Percentiles rank a stretch among this genome's conserved stretches.
Evolutionary conservation across 2,329 filamentous ascomycete genomes (phyloP).

Genomic region (Westerdykella aurantiaca): DNA sequence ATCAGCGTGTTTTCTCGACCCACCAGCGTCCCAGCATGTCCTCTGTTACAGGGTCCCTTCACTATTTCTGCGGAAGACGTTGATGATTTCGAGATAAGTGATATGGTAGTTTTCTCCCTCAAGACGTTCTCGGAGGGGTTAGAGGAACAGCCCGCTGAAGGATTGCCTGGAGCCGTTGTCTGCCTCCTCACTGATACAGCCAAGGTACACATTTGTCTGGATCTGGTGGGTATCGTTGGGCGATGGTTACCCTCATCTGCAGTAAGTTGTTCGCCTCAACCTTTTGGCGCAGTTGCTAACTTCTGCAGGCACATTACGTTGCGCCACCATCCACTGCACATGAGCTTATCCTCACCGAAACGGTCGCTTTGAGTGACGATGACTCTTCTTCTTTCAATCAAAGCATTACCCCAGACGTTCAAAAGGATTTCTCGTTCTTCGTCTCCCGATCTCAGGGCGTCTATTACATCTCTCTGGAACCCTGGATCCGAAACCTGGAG

Average conservation of each 20-base stretch:
- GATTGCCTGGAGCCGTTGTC: slow-evolving; percentile 52
- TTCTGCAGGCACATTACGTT: slow-evolving; percentile 17
- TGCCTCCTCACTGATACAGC: slow-evolving; percentile 53
- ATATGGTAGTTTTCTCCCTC: slow-evolving; percentile 53
- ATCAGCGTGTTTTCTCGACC: slow-evolving; percentile 55
- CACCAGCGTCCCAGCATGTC: slow-evolving; percentile 49
- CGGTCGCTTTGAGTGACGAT: slow-evolving; percentile 26
- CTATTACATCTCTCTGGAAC: slow-evolving; percentile 50
- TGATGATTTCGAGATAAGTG: slow-evolving; percentile 53
- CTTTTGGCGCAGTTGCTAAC: not conserved
- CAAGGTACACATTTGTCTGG: slow-evolving; percentile 54
- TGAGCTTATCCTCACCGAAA: slow-evolving; percentile 38
- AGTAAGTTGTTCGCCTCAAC: slow-evolving; percentile 12
- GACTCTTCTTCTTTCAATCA: slow-evolving; percentile 40
- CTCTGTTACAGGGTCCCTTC: slow-evolving; percentile 59
- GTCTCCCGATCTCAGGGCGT: slow-evolving; percentile 52
- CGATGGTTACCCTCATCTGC: slow-evolving; percentile 53
- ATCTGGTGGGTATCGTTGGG: slow-evolving; percentile 57
- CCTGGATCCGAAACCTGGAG: slow-evolving; percentile 54
- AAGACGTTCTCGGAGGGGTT: slow-evolving; percentile 47
- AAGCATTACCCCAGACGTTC: slow-evolving; percentile 51
- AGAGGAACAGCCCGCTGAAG: slow-evolving; percentile 44
- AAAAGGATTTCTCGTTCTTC: slow-evolving; percentile 55
- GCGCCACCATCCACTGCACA: slow-evolving; percentile 17
- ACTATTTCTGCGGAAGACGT: slow-evolving; percentile 47